A percentile compares a stretch with the other conserved stretches of the same genome.
Evolutionary conservation across 805 yeast species (phyloP).

Genomic region (Metahyphopichia silvanorum): DNA sequence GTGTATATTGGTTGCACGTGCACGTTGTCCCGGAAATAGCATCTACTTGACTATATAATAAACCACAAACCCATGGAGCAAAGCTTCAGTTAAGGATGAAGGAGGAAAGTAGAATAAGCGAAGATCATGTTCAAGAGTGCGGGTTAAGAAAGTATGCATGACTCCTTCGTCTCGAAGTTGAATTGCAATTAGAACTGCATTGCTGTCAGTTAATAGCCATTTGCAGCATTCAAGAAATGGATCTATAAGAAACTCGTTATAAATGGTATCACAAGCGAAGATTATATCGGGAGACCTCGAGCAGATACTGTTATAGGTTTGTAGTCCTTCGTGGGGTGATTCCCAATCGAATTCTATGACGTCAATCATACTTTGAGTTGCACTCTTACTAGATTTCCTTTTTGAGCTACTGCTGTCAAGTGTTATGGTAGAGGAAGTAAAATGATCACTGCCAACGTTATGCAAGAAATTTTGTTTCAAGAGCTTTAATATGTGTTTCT

Average conservation of each 20-base stretch:
- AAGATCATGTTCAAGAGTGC: conserved; percentile 28
- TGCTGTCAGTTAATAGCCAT: conserved; percentile 30
- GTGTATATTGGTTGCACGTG: too few relatives aligned
- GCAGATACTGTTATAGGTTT: conserved; percentile 12
- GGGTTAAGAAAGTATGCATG: conserved; percentile 43
- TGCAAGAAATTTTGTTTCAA: conserved; percentile 42
- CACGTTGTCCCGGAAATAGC: too few relatives aligned
- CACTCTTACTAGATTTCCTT: neutral
- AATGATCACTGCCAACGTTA: conserved; percentile 23
- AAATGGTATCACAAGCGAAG: conserved; percentile 63
- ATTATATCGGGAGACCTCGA: conserved; percentile 40
- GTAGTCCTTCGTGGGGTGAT: conserved; percentile 30
- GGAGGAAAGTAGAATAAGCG: conserved; percentile 31
- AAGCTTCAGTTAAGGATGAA: conserved; percentile 21
- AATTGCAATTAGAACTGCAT: conserved; percentile 40
- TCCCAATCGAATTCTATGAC: conserved; percentile 66
- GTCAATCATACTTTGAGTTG: conserved; percentile 26
- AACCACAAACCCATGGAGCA: conserved; percentile 45
- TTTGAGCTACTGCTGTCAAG: conserved; percentile 1
- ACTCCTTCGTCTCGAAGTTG: conserved; percentile 55
- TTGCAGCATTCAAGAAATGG: conserved; percentile 44
- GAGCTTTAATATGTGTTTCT: conserved; percentile 49
- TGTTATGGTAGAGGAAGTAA: conserved; percentile 3
- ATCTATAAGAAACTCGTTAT: conserved; percentile 57
- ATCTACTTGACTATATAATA: conserved; percentile 25